Evolutionary conservation across 805 yeast genomes (phyloP).

Genomic region (Candida taoyuanica): DNA sequence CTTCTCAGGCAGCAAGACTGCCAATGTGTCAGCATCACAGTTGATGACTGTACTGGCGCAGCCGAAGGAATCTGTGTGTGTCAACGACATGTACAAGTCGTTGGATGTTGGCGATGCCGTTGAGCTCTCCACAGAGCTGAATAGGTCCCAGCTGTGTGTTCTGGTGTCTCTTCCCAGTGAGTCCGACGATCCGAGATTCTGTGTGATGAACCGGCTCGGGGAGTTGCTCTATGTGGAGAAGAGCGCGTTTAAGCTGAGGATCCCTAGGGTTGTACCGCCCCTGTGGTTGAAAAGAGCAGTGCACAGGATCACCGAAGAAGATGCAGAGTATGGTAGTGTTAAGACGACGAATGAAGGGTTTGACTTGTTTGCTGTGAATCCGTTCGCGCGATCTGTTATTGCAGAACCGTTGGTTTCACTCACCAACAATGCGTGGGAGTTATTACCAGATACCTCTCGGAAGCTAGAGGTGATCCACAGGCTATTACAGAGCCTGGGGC

Average conservation of each 20-base stretch:
- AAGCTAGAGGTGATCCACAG: slow-evolving; percentile 45
- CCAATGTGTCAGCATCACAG: slow-evolving; percentile 1
- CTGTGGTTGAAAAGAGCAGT: slow-evolving; percentile 30
- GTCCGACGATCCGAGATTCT: slow-evolving; percentile 48
- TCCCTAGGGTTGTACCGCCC: slow-evolving; percentile 49
- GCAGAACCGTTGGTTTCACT: slow-evolving; percentile 34
- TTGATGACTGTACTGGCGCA: slow-evolving; percentile 1
- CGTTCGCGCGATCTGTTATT: slow-evolving; percentile 29
- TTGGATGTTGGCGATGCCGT: slow-evolving; percentile 57
- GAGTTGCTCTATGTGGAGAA: slow-evolving; percentile 46
- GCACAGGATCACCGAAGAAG: slow-evolving; percentile 13
- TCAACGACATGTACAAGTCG: slow-evolving; percentile 17
- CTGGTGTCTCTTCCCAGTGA: slow-evolving; percentile 49
- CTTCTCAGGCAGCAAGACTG: neutral
- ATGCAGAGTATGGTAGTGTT: slow-evolving; percentile 27
- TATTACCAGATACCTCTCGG: slow-evolving; percentile 34
- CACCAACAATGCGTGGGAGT: slow-evolving; percentile 37
- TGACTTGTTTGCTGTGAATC: slow-evolving; percentile 30
- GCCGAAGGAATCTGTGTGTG: slow-evolving; percentile 2
- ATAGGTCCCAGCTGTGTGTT: slow-evolving; percentile 45
- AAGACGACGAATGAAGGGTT: slow-evolving; percentile 28
- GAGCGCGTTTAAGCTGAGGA: slow-evolving; percentile 41
- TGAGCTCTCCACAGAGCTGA: slow-evolving; percentile 38
- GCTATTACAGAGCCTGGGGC: slow-evolving; percentile 37
- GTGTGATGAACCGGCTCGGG: slow-evolving; percentile 55